Evolutionary conservation across 148 eudicot genomes (phyloP).

Genomic region (Nepenthes mirabilis): DNA sequence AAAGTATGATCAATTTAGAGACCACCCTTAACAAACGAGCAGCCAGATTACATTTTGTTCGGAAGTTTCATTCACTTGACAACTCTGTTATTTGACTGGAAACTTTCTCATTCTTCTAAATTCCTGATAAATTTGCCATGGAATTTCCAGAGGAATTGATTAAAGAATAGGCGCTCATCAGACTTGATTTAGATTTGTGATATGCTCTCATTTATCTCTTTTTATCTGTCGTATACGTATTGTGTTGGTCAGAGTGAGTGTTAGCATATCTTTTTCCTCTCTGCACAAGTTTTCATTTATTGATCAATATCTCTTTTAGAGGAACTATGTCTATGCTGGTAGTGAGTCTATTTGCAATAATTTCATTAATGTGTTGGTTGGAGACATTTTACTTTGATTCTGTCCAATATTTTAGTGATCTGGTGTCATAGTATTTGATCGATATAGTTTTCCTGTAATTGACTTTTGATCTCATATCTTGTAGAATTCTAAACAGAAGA

Average conservation of each 20-base stretch:
- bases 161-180: slow-evolving; percentile 85
- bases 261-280: background rate
- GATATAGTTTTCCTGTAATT: background rate
- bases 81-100: slow-evolving; percentile 1
- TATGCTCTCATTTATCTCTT: slow-evolving; percentile 14
- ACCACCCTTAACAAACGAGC: slow-evolving; percentile 18
- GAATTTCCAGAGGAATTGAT: slow-evolving; percentile 67
- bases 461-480: background rate
- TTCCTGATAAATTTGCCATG: slow-evolving; percentile 3
- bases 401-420: background rate
- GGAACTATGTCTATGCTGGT: no score
- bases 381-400: background rate
- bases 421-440: background rate
- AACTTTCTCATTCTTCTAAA: background rate
- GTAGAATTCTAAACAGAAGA: slow-evolving; percentile 82
- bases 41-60: slow-evolving; percentile 39
- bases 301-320: no score
- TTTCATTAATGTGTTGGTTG: no score
- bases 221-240: background rate
- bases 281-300: background rate
- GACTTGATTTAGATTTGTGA: slow-evolving; percentile 76
- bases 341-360: no score
- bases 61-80: slow-evolving; percentile 47
- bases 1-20: slow-evolving; percentile 48
- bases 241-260: background rate